Base-by-base conservation (phyloP, 2,329 filamentous ascomycete genomes). In the Leptosphaerulina australis region DNA sequence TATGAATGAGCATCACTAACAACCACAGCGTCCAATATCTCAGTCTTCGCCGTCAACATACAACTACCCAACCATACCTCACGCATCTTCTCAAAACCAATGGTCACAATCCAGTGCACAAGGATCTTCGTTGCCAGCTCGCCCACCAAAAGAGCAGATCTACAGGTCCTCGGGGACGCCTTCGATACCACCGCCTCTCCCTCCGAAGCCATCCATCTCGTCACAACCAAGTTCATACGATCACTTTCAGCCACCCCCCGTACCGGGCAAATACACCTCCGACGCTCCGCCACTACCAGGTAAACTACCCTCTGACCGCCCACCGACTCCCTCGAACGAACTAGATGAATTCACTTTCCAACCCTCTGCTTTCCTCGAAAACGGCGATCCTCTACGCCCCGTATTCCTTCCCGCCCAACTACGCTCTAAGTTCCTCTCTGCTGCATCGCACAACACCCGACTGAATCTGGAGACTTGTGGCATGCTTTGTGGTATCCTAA, bases 381-480 rank as follows among this genome's bases (percentile, higher is more conserved):
- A 91, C 61, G 94, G 93, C 14, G 84, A 86, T 5, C 89, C 92
- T 0, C 83, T 99, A 5, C 87, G 94, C 25, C 90, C 92, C 0
- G 80, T 99, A 25, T 96, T 97, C 69, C 80, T 99, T 1, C 93
- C 94, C 0, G 82, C 84, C 0, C 81, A 83, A 10, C 81, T 99
- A 1, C 89, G 91, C 21, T 74, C 80, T 2, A 78, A 81, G 5
- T 99, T 99, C 69, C 80, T 97, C 14, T 75, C 82, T 3, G 77
- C 91, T 22, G 93, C 92, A 0, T 75, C 82, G 0, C 74, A 83
- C 14, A 97, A 99, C 69, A 99, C 94, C 0, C 77, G 77, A 22
- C 80, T 80, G 3, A 95, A 95, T 26, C 81, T 97, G 14, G 94
- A 99, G 75, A 97, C 94, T 60, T 97, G 94, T 69, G 94, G 93